Evolutionary conservation across 192 early-diverging fungal species (phyloP).

Genomic region (Backusella parvicylindrica): DNA sequence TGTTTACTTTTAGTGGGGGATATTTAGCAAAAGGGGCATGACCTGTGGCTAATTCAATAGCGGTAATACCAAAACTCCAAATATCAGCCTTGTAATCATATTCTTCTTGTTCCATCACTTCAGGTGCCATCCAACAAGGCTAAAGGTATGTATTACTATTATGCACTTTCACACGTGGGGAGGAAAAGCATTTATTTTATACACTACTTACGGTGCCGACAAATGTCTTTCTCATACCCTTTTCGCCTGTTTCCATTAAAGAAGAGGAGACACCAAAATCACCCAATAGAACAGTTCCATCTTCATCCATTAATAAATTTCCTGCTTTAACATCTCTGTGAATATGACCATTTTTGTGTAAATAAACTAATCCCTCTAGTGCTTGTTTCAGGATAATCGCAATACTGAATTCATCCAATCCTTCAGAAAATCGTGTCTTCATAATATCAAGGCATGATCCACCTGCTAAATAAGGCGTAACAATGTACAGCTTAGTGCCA

Average conservation of each 20-base stretch:
- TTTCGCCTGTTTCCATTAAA: constrained; percentile 61
- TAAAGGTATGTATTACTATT: constrained; percentile 6
- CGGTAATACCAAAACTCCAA: constrained; percentile 90
- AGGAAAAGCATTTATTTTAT: too few species aligned
- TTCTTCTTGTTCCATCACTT: constrained; percentile 88
- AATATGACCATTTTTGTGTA: constrained; percentile 66
- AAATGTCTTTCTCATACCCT: constrained; percentile 64
- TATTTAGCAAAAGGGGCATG: constrained; percentile 88
- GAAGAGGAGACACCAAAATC: constrained; percentile 73
- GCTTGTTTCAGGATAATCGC: constrained; percentile 82
- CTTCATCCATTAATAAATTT: constrained; percentile 63
- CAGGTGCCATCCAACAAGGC: constrained; percentile 69
- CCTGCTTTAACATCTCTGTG: constrained; percentile 75
- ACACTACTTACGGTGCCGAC: constrained; percentile 57
- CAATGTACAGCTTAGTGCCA: constrained; percentile 75
- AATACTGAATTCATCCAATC: constrained; percentile 77
- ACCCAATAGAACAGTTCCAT: constrained; percentile 59
- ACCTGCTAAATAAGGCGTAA: constrained; percentile 69
- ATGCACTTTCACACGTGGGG: background rate
- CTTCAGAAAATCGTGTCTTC: constrained; percentile 78
- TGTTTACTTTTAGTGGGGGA: constrained; percentile 71
- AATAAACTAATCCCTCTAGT: constrained; percentile 59
- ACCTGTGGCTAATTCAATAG: constrained; percentile 85
- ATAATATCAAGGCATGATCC: constrained; percentile 89
- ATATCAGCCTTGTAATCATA: constrained; percentile 92